Evolutionary conservation across 176 grass and related monocot genomes (phyloP), one percentile per base, ranked within the genome.

Genomic region (Hordeum marinum): DNA sequence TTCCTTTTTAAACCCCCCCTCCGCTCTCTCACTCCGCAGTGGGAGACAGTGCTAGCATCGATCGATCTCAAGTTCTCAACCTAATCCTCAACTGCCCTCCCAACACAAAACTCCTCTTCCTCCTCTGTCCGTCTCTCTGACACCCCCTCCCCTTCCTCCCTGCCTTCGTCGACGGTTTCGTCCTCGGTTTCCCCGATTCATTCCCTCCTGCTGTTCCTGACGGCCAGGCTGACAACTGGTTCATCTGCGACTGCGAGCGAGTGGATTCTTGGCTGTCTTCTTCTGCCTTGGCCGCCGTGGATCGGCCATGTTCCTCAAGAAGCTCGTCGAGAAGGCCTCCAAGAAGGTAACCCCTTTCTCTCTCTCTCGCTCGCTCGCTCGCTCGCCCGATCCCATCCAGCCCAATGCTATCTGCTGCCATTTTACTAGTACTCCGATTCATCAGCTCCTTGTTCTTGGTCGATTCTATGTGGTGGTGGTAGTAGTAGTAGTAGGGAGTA

Each of bases 291-390:
- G 58, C 3, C 12, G 8, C 27, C 35, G 84, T 9, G 31, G 87
- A 85, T 87, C 88, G 39, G 57, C 73, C 88, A 92, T 92, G 94
- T 97, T 92, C 80, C 77, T 94, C 67, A 97, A 85, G 83, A 94
- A 97, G 88, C 88, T 92, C 48, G 90, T 94, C 31, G 92, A 91
- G 88, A 91, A 85, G 86, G 95, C 92, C 40, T 92, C 95, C 78
- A 94, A 68, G 88, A 92, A 97, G 95, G 95, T 94, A 81, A 3
- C 4, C 60, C n/a, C n/a, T n/a, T n/a, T n/a, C n/a, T n/a, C n/a
- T n/a, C n/a, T 18, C 37, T 24, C 20, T 71, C 34, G 2, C 34
- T 35, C 34, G 3, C 34, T 48, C 12, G 0, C 48, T 52, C 48
- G 1, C 48, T 52, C 48, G 15, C 14, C 18, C 34, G 6, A 52